Base-by-base conservation (phyloP, 371 early-diverging fungal genomes). In the Mortierella sp. region DNA sequence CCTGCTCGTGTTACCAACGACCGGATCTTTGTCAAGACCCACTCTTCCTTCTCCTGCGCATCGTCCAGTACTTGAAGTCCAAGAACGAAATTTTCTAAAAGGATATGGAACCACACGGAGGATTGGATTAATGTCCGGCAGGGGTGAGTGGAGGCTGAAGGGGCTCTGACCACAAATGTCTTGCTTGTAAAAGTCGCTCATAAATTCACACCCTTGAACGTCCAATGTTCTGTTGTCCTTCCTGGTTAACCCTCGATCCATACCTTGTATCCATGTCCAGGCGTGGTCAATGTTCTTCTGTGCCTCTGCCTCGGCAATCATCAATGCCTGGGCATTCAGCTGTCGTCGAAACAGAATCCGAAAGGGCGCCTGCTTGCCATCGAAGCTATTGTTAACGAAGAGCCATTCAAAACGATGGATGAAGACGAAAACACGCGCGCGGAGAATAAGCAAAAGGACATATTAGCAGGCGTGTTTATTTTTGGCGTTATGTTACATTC, bases 281-380 rank as follows among this genome's bases (percentile, higher is more conserved):
- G 96, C 96, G 35, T 93, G 89, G 51, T 97, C 96, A 46, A 95
- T 95, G 72, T 92, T 95, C 75, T 95, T 95, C 70, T 93, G 90
- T 10, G 95, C 92, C 88, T 98, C 97, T 51, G 94, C 95, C 18
- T 92, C 94, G 49, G 96, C 93, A 76, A 96, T 90, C 84, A 91
- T 91, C 65, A 91, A 86, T 60, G 88, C 89, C 70, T 91, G 89
- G 24, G 90, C 90, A n/a, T 88, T 78, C 3, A 88, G 79, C n/a
- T 94, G 93, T 56, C 93, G 87, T 79, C 93, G 92, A 86, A 96
- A 94, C 3, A 98, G 85, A 43, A 99, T 94, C 72, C 99, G 95
- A 88, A 94, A 99, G 29, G 98, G 95, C 16, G 97, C 94, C 88
- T 98, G 98, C 89, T 97, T 97, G 32, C 97, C 97, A 87, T 98